phyloP scores from a whole-genome alignment of 148 eudicot species.

The Linanthus parryae region DNA sequence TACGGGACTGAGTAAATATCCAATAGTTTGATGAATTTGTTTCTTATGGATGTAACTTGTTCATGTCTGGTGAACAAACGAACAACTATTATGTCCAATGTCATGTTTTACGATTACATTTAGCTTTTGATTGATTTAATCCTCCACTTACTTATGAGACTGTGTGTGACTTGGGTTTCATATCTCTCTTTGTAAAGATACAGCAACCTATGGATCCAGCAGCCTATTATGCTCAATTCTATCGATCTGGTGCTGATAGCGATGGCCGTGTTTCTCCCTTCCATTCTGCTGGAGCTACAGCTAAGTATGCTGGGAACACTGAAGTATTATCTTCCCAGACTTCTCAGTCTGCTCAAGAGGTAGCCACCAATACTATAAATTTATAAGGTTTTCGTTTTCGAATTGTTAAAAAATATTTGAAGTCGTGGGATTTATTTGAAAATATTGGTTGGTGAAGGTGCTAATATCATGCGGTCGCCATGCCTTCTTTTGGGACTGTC shows the following conservation, averaged over 20 bases:
- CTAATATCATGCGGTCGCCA: not conserved
- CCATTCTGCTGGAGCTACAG: constrained; percentile 42
- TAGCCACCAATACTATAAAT: constrained; percentile 21
- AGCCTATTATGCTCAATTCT: constrained; percentile 65
- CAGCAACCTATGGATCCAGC: constrained; percentile 62
- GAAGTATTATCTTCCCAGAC: constrained; percentile 46
- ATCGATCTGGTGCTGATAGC: constrained; percentile 49
- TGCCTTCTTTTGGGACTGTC: not conserved
- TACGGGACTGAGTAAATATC: too few relatives aligned
- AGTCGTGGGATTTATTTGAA: not conserved
- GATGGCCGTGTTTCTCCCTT: constrained; percentile 80
- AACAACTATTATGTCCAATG: not conserved
- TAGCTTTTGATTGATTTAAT: not conserved
- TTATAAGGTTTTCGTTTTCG: not conserved
- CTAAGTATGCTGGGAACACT: constrained; percentile 50
- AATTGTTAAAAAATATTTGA: not conserved
- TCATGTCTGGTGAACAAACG: constrained; percentile 2
- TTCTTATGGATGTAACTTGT: not conserved
- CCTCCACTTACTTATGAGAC: not conserved
- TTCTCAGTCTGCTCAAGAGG: constrained; percentile 64
- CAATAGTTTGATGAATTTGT: not conserved
- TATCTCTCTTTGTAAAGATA: constrained; percentile 26
- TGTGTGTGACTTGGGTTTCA: not conserved
- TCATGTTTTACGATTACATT: not conserved
- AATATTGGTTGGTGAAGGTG: not conserved